phyloP scores from a whole-genome alignment of 2,329 filamentous ascomycete species.

The Dactylellina cionopaga region DNA sequence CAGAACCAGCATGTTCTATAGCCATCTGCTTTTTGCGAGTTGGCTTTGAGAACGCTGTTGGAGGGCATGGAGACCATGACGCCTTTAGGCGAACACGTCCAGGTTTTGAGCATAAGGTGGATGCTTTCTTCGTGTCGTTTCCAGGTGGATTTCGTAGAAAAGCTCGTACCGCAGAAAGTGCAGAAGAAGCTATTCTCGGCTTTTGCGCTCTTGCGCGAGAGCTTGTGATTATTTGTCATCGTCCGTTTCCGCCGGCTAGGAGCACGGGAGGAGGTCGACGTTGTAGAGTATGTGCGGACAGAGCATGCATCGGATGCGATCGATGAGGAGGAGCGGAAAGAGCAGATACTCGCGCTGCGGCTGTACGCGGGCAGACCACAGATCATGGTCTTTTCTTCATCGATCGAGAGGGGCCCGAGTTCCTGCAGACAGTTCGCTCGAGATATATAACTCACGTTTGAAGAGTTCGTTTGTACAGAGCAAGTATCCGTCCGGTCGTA shows the following conservation, averaged over 20 bases:
- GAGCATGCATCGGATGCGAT: constrained; percentile 35
- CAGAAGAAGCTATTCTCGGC: constrained; percentile 49
- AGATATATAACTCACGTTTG: constrained; percentile 27
- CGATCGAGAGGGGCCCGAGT: constrained; percentile 13
- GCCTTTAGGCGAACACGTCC: constrained; percentile 46
- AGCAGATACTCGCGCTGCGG: constrained; percentile 34
- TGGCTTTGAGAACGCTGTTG: not conserved
- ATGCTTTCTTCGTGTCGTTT: constrained; percentile 49
- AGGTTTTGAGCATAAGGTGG: constrained; percentile 47
- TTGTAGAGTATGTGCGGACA: constrained; percentile 29
- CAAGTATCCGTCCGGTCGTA: constrained; percentile 20
- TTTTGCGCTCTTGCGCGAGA: constrained; percentile 23
- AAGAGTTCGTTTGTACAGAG: constrained; percentile 26
- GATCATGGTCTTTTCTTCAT: constrained; percentile 9
- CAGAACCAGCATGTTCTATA: constrained; percentile 49
- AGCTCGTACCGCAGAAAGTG: constrained; percentile 48
- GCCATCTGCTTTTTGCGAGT: not conserved
- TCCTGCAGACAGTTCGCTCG: constrained; percentile 25
- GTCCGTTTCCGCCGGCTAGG: constrained; percentile 42
- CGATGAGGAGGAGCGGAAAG: constrained; percentile 34
- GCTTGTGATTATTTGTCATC: constrained; percentile 51
- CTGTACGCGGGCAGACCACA: not conserved
- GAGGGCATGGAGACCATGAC: constrained; percentile 28
- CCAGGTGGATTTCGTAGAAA: constrained; percentile 50
- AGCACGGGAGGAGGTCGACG: constrained; percentile 38